Evolutionary conservation across 805 yeast genomes (phyloP).

Genomic region (Candida incommunis): DNA sequence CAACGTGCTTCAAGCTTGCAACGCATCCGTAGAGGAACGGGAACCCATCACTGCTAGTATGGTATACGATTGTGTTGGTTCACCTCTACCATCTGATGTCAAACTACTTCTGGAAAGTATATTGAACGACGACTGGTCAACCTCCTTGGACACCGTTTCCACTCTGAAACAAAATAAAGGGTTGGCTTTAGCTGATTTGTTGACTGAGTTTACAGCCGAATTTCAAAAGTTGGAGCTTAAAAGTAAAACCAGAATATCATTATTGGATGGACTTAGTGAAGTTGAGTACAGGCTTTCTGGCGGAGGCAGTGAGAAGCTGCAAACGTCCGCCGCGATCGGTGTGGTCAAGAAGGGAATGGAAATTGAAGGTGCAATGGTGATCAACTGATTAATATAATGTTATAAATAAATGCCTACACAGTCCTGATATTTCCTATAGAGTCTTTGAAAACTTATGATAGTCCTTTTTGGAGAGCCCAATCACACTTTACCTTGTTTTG

Average conservation of each 20-base stretch:
- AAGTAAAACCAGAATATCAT: slow-evolving; percentile 42
- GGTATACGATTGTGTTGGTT: slow-evolving; percentile 91
- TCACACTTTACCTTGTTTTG: slow-evolving; percentile 15
- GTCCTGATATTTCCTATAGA: no score
- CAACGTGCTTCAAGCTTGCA: slow-evolving; percentile 88
- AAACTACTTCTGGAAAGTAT: slow-evolving; percentile 63
- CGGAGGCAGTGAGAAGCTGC: slow-evolving; percentile 88
- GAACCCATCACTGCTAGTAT: slow-evolving; percentile 53
- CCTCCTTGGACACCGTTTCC: slow-evolving; percentile 54
- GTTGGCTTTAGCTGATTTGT: slow-evolving; percentile 74
- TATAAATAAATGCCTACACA: no score
- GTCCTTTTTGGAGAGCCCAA: slow-evolving; percentile 12
- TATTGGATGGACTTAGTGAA: slow-evolving; percentile 65
- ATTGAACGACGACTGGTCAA: slow-evolving; percentile 77
- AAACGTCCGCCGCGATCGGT: slow-evolving; percentile 81
- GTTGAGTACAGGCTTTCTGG: slow-evolving; percentile 81
- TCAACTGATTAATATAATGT: neutral
- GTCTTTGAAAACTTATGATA: no score
- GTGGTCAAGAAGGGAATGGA: slow-evolving; percentile 61
- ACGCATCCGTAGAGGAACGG: slow-evolving; percentile 48
- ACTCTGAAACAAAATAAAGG: slow-evolving; percentile 61
- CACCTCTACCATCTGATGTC: slow-evolving; percentile 81
- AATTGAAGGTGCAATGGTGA: slow-evolving; percentile 18
- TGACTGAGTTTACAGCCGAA: slow-evolving; percentile 61
- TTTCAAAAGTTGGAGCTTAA: slow-evolving; percentile 56